phyloP scores from a whole-genome alignment of 2,329 filamentous ascomycete genomes.

The Hypoxylon sp. region DNA sequence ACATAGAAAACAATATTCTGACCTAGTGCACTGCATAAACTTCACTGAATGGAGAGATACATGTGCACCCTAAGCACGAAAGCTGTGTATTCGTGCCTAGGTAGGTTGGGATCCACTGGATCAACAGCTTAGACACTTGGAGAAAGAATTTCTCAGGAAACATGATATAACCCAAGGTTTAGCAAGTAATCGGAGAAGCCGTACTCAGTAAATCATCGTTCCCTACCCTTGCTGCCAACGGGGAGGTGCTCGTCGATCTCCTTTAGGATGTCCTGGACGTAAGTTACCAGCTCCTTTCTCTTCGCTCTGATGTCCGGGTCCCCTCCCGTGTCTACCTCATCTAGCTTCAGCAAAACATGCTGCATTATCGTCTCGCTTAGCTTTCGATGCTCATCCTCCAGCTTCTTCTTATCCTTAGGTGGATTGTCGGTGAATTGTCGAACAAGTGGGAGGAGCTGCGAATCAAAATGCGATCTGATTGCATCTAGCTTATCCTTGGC shows the following conservation, averaged over 20 bases:
- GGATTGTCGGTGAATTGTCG: conserved; percentile 72
- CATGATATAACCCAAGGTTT: conserved; percentile 3
- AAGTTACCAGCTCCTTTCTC: conserved; percentile 80
- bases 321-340: conserved; percentile 81
- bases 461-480: conserved; percentile 75
- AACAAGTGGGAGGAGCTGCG: conserved; percentile 75
- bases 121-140: neutral
- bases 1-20: neutral
- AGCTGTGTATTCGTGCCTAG: neutral
- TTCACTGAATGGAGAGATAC: neutral
- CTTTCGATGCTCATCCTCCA: conserved; percentile 80
- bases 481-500: conserved; percentile 75
- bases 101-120: neutral
- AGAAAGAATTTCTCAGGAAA: conserved; percentile 1
- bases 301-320: conserved; percentile 73
- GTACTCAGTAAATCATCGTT: conserved; percentile 22
- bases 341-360: conserved; percentile 82
- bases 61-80: neutral
- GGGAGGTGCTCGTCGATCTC: conserved; percentile 68
- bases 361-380: conserved; percentile 82
- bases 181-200: neutral
- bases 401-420: conserved; percentile 76
- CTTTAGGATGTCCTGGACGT: conserved; percentile 77
- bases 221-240: conserved; percentile 36
- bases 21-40: neutral